These are phyloP conservation scores for Trichoderma sp. DNA, from an alignment of 2,329 filamentous ascomycete genomes.

Conservation along the genomic window DNA sequence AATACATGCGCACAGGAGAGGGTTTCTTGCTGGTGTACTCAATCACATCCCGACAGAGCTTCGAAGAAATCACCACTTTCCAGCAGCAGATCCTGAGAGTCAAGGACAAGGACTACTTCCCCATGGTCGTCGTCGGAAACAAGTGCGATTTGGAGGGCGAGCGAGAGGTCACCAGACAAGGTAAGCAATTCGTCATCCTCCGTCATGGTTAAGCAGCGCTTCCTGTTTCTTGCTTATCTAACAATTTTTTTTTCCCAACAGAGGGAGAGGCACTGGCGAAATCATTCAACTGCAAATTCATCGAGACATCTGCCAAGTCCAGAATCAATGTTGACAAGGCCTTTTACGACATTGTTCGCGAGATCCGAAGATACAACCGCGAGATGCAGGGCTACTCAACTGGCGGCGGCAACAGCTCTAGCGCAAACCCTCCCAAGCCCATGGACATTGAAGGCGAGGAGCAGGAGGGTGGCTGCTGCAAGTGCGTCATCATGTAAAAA, in stretches of 20 bases:
- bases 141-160: slow-evolving; percentile 98
- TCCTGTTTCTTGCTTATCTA: neutral
- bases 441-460: slow-evolving; percentile 77
- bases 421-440: slow-evolving; percentile 67
- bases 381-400: slow-evolving; percentile 90
- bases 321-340: slow-evolving; percentile 98
- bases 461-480: slow-evolving; percentile 78
- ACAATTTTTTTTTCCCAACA: slow-evolving; percentile 44
- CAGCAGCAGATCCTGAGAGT: slow-evolving; percentile 98
- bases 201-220: neutral
- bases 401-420: slow-evolving; percentile 66
- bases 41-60: slow-evolving; percentile 95
- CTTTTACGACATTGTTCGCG: slow-evolving; percentile 97
- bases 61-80: slow-evolving; percentile 98
- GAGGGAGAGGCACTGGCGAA: slow-evolving; percentile 87
- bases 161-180: slow-evolving; percentile 88
- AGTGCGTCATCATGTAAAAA: slow-evolving; percentile 84
- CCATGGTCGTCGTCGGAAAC: slow-evolving; percentile 98
- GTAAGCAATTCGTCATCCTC: slow-evolving; percentile 54
- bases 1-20: slow-evolving; percentile 99
- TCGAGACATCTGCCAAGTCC: slow-evolving; percentile 98
- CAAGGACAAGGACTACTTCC: slow-evolving; percentile 99
- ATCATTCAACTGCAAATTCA: slow-evolving; percentile 95
- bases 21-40: slow-evolving; percentile 98
- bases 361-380: slow-evolving; percentile 97